Percentiles rank a stretch among this genome's conserved stretches.
phyloP scores from a whole-genome alignment of 305 asterid genomes.

The Rubia occidens region DNA sequence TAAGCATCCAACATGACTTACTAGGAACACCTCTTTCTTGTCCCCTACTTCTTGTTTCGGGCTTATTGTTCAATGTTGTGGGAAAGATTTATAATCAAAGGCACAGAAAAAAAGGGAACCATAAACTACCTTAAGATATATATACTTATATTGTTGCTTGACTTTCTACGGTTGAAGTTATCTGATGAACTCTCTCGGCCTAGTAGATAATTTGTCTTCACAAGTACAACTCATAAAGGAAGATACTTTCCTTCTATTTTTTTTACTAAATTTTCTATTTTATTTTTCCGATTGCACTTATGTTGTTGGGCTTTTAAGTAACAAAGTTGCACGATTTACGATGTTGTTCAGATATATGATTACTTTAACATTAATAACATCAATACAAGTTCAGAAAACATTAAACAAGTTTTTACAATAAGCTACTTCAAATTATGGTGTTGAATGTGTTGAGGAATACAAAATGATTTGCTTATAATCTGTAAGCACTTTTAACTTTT shows the following conservation, averaged over 20 bases:
- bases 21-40: conserved; percentile 28
- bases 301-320: neutral
- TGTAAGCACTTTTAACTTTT: too few relatives aligned
- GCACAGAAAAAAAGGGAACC: too few relatives aligned
- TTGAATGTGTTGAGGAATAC: too few relatives aligned
- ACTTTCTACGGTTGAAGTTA: too few relatives aligned
- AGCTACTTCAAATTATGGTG: neutral
- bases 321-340: neutral
- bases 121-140: too few relatives aligned
- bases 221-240: too few relatives aligned
- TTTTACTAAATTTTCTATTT: neutral
- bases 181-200: too few relatives aligned
- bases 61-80: conserved; percentile 34
- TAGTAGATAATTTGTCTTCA: too few relatives aligned
- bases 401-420: neutral
- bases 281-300: neutral
- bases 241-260: too few relatives aligned
- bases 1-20: conserved; percentile 28
- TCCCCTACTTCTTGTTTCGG: conserved; percentile 39
- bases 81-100: conserved; percentile 26
- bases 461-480: too few relatives aligned
- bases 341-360: neutral
- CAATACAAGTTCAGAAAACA: neutral
- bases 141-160: too few relatives aligned
- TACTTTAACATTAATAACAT: too few relatives aligned